Base-by-base conservation (phyloP, 495 filamentous ascomycete species). In the Penicillium nucicola region DNA sequence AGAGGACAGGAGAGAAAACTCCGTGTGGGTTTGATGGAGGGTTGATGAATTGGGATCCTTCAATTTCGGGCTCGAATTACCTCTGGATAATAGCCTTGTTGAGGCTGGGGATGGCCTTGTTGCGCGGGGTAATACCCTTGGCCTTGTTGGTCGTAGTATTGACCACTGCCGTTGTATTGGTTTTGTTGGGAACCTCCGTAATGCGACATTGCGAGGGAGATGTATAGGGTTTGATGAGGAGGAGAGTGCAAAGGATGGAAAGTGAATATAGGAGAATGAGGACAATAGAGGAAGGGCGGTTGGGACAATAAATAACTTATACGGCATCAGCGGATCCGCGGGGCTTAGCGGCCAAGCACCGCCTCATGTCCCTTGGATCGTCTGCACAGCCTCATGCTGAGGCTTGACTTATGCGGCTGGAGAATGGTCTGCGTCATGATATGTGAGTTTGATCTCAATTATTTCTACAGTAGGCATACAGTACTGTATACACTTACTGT, bases 61-160 rank as follows among this genome's bases (percentile, higher is more conserved):
- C 1, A 7, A 3, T 22, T 22, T 2, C 2, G 20, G 20, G 5
- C 20, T 28, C 10, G 25, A 9, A 28, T 55, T 51, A 68, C 69
- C 39, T 53, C 46, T 17, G 56, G 60, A 49, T 66, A 63, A 14
- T 68, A 60, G 23, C 61, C 60, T 44, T 65, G 59, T 33, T 61
- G 67, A 4, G 52, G 66, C 7, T 52, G 58, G 30, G 61, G 53
- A 34, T 64, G 55, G 34, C 49, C 53, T 28, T 51, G 53, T 5
- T 55, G 40, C 42, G 42, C 36, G 13, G 47, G 49, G 17, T 32
- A 38, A 10, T 47, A 15, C 11, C 23, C 23, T 32, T 48, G 50
- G 32, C 46, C 47, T 15, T 55, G 45, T 19, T 62, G 58, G 40
- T 50, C 53, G 34, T 53, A 57, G 33, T 58, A 45, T 31, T 53